Base-by-base conservation (phyloP, 768 basidiomycete genomes). In the Phaeotremella skinneri region DNA sequence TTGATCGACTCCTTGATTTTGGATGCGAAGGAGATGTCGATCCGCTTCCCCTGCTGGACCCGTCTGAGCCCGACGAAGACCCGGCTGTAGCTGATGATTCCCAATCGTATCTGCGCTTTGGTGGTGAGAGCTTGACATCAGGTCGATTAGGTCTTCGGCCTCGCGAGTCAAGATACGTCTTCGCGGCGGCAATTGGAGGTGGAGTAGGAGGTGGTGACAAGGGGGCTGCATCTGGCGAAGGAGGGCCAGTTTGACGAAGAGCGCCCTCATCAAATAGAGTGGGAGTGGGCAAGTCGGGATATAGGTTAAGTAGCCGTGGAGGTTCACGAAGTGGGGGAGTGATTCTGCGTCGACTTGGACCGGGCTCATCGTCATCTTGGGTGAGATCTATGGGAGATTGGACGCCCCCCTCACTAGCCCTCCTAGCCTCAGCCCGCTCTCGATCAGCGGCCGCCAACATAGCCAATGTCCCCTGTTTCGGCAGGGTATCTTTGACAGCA, bases 371-470 rank as follows among this genome's bases (percentile, higher is more conserved):
- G 16, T 47, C 42, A 4, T 52, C 41, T 6, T 20, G 25, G 4
- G 21, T 52, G 26, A 58, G 21, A 17, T 52, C 57, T 42, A 58
- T 52, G 5, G 51, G 49, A 30, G 32, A 16, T 17, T 37, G 7
- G 7, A 17, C 34, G 9, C 34, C 34, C 9, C 34, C 34, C 17
- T 37, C 34, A 37, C 9, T 17, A 7, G 34, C 34, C 34, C 17
- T 7, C 17, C 17, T 7, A 37, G 34, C 34, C 21, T 45, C 9
- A 11, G 6, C 43, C 7, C 21, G 11, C 43, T 45, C 43, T 45
- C 20, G 7, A 13, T 45, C 43, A 6, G 21, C 43, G 6, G 13
- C 21, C 23, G 43, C 43, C 20, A 45, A 13, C 43, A 45, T 45
- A 45, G 43, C 43, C 43, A 45, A 45, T 6, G 43, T 45, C 9